A percentile compares a stretch with the other conserved stretches of the same genome.
Conservation (phyloP, 768 basidiomycete species). For the Hemileccinum impolitum region DNA sequence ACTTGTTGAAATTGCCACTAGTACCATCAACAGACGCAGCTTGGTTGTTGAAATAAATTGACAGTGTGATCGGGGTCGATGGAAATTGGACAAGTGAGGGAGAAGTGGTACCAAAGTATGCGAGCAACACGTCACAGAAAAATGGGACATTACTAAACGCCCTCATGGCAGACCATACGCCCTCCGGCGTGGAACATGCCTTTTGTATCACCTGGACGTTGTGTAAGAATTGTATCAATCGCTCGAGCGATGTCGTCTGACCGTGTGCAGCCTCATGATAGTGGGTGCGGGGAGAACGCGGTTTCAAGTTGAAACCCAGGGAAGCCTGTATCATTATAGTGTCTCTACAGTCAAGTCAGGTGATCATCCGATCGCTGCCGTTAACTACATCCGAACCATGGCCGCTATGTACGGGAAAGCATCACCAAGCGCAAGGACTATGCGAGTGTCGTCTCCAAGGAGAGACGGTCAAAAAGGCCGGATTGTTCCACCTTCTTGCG, state of each 20-base stretch:
- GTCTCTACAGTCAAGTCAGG: too few species aligned
- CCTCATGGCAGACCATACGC: conserved; percentile 15
- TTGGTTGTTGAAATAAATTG: conserved; percentile 38
- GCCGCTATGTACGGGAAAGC: too few species aligned
- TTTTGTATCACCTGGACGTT: conserved; percentile 7
- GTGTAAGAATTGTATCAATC: neutral
- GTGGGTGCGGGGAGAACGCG: neutral
- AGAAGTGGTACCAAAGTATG: conserved; percentile 12
- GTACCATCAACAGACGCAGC: conserved; percentile 40
- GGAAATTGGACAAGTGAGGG: conserved; percentile 28
- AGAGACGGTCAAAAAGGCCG: too few species aligned
- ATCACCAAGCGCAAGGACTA: too few species aligned
- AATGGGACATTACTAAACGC: conserved; percentile 20
- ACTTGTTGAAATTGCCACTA: conserved; percentile 38
- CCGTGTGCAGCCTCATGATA: neutral
- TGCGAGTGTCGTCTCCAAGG: too few species aligned
- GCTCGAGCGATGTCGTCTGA: conserved; percentile 9
- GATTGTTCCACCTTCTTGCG: too few species aligned
- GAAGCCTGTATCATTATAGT: too few species aligned
- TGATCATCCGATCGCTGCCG: too few species aligned
- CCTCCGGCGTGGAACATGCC: conserved; percentile 7
- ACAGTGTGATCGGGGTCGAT: conserved; percentile 31
- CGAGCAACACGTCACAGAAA: conserved; percentile 21
- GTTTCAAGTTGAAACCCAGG: neutral
- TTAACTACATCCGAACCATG: too few species aligned